Base-by-base conservation (phyloP, 768 basidiomycete species). In the Rhizopogon salebrosus region DNA sequence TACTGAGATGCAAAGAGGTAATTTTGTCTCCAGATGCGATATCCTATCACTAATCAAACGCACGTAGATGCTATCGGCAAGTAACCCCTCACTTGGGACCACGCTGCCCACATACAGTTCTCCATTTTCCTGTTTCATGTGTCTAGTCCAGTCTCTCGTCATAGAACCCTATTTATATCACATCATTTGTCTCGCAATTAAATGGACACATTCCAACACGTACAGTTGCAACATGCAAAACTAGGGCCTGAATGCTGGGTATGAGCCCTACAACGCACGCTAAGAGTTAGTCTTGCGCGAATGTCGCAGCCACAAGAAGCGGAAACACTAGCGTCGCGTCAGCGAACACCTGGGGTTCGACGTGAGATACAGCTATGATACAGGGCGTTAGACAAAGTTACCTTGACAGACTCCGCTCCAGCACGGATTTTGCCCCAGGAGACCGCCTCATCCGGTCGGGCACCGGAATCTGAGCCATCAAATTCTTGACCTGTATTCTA, bases 401-500 rank as follows among this genome's bases (percentile, higher is more conserved):
- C 92, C 78, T 95, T 92, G 6, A 93, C 84, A 7, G 89, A 77
- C 66, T 92, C 86, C 4, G 91, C 77, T 8, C 85, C 85, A 11
- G 88, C 86, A 34, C 92, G 82, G 57, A 98, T 98, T 75, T 99
- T 99, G 1, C 97, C 97, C 97, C 97, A 99, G 3, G 91, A 94
- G 23, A 99, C 84, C 1, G 97, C 97, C 70, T 99, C 97, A 62
- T 99, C 97, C 8, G 97, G 97, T 54, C 92, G 77, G 29, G 97
- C 95, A 16, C 95, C 95, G 5, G 95, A 95, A 68, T 98, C 95
- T 7, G 94, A 98, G 2, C 97, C 97, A 66, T 99, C 97, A 59
- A 97, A 99, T 74, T 99, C 97, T 74, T 99, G 94, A 0, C 95
- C 97, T 2, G 97, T 99, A 64, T 98, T 99, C 90, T 92, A 39